phyloP scores from a whole-genome alignment of 768 basidiomycete species.

The Boletales sp. region DNA sequence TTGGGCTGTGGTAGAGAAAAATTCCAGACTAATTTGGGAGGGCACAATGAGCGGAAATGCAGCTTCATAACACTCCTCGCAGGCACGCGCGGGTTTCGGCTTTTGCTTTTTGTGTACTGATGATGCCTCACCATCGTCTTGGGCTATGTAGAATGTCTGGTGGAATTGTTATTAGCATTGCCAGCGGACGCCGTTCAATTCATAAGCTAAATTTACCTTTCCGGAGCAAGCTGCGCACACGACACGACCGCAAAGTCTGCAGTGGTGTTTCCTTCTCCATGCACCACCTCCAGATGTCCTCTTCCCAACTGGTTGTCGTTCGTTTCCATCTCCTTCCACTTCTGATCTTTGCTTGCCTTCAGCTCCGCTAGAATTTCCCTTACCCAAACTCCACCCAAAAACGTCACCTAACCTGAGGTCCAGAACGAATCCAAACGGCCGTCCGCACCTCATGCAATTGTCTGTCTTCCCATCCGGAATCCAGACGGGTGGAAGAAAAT shows the following conservation, averaged over 20 bases:
- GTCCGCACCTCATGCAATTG: constrained; percentile 80
- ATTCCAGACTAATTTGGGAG: background rate
- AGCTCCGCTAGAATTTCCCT: constrained; percentile 36
- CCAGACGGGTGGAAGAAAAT: constrained; percentile 92
- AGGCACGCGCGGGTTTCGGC: constrained; percentile 71
- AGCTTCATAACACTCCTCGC: constrained; percentile 81
- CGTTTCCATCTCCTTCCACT: constrained; percentile 4
- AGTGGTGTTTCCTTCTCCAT: constrained; percentile 75
- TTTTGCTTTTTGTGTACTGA: constrained; percentile 38
- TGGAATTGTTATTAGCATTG: constrained; percentile 1
- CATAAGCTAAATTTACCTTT: constrained; percentile 44
- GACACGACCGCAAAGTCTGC: constrained; percentile 79
- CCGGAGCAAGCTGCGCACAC: constrained; percentile 84
- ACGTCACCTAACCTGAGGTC: constrained; percentile 24
- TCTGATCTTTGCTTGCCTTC: constrained; percentile 14
- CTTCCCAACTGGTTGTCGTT: constrained; percentile 7
- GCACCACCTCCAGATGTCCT: constrained; percentile 18
- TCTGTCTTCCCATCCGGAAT: constrained; percentile 83
- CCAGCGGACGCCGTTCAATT: background rate
- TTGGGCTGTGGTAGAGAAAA: constrained; percentile 6
- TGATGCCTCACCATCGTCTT: constrained; percentile 34
- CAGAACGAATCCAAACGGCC: constrained; percentile 56
- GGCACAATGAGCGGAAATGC: constrained; percentile 61
- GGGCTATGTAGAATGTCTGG: constrained; percentile 79
- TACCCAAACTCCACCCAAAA: constrained; percentile 26